Evolutionary conservation across 352 stramenopile genomes (phyloP), one percentile per base, ranked within the genome.

Genomic region (Globisporangium irregulare): DNA sequence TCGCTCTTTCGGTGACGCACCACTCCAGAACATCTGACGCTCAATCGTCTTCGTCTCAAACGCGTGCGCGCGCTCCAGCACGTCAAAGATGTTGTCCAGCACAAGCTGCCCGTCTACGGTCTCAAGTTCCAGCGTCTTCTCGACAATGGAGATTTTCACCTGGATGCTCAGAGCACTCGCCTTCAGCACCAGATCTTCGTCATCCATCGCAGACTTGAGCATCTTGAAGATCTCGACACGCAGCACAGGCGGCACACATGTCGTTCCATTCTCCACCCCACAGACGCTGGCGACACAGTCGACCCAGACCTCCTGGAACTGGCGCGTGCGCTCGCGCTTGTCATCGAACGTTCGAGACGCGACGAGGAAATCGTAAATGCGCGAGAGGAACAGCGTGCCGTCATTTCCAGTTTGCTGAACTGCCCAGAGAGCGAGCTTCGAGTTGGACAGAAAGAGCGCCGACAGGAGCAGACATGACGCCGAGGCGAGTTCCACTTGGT

Each of bases 271-370:
- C 64, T 95, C 86, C 2, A 90, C 82, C 24, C 86, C 86, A 53
- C 86, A 92, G 32, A 94, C 82, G 27, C 86, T 92, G 12, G 86
- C 86, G 12, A 92, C 82, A 62, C 82, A 91, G 63, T 94, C 86
- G 29, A 92, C 84, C 86, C 86, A 94, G 22, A 92, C 83, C 56
- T 92, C 84, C 38, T 94, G 86, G 59, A 92, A 63, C 48, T 82
- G 81, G 2, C 83, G 74, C 9, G 79, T 91, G 22, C 70, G 68
- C 20, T 77, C 69, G n/a, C 80, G 78, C 22, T 66, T 64, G 38
- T 85, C 80, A 5, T 67, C 63, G 24, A 78, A 83, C 14, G 75
- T 86, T 10, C 79, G 74, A 2, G 86, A 93, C 1, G 77, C 81
- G 38, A 74, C 67, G 22, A 93, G 77, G 43, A 92, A 89, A 22